phyloP scores from a whole-genome alignment of 2,329 filamentous ascomycete genomes.

The Sclerotinia glacialis region DNA sequence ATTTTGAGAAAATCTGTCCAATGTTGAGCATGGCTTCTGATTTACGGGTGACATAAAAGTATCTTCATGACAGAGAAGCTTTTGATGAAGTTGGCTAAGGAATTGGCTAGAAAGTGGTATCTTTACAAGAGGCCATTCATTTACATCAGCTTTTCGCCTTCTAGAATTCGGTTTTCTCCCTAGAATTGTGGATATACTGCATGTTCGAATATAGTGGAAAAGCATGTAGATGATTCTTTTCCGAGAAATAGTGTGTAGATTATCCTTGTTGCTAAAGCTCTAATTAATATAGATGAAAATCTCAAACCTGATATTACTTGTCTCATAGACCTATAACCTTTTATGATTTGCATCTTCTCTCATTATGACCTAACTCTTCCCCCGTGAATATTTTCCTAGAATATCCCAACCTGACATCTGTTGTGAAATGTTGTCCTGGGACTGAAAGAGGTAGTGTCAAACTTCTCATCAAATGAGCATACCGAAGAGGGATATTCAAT shows the following conservation, averaged over 20 bases:
- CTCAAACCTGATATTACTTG: neutral
- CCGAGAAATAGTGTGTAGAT: no score
- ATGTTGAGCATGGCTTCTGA: no score
- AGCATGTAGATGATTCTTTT: neutral
- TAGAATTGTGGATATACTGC: neutral
- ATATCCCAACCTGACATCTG: fast-evolving
- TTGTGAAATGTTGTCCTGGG: neutral
- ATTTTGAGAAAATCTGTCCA: no score
- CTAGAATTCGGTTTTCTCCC: no score
- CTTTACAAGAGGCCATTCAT: no score
- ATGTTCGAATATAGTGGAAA: neutral
- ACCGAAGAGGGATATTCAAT: neutral
- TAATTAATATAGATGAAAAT: no score
- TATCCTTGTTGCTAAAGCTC: neutral
- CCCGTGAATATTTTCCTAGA: fast-evolving
- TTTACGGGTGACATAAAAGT: no score
- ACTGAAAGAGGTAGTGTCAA: neutral
- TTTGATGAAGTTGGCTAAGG: no score
- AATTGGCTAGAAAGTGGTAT: no score
- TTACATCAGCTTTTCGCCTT: neutral
- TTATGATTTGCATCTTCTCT: neutral
- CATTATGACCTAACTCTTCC: neutral
- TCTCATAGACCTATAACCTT: neutral
- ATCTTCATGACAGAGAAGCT: no score
- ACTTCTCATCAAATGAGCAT: neutral